These are phyloP conservation scores for maize (Zea mays) DNA, from an alignment of 176 grass and related monocot species.

Conservation along the genomic window Zm-B73-REFERENCE-NAM-5.0 NC_050097.1:238496001-238496500, in stretches of 20 bases:
- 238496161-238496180: conserved; percentile 57
- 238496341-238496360: conserved; percentile 57
- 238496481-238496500: background rate
- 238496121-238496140: conserved; percentile 47
- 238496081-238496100: conserved; percentile 42
- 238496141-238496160: conserved; percentile 45
- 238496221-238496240: conserved; percentile 69
- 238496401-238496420: background rate
- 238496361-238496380: conserved; percentile 56
- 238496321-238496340: conserved; percentile 35
- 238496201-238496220: conserved; percentile 67
- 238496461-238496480: no score
- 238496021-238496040: conserved; percentile 67
- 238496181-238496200: conserved; percentile 69
- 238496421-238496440: no score
- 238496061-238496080: conserved; percentile 20
- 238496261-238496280: conserved; percentile 82
- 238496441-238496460: no score
- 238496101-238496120: conserved; percentile 68
- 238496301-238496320: conserved; percentile 9
- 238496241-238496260: conserved; percentile 64
- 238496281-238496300: conserved; percentile 64
- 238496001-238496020: conserved; percentile 84
- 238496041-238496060: conserved; percentile 64
- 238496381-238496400: conserved; percentile 64